These are phyloP conservation scores for Ambrosia artemisiifolia DNA, from an alignment of 129 eudicot genomes.

Conservation along the genomic window DNA sequence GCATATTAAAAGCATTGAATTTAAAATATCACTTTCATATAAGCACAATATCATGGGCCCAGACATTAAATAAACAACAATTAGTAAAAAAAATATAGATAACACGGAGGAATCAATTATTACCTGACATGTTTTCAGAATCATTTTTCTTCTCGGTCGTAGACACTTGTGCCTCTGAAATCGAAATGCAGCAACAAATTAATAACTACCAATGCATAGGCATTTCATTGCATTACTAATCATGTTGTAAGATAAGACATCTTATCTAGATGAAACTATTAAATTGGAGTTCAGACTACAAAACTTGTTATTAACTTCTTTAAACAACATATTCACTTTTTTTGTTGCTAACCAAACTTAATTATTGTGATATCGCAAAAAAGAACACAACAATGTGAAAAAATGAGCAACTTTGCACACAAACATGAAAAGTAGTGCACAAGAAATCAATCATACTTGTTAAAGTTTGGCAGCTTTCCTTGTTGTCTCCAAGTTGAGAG, in stretches of 20 bases:
- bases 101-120: constrained; percentile 7
- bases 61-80: neutral
- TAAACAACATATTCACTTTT: neutral
- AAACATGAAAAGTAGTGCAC: constrained; percentile 5
- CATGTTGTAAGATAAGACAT: neutral
- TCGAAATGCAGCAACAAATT: constrained; percentile 10
- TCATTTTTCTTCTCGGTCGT: constrained; percentile 10
- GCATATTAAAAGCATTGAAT: neutral
- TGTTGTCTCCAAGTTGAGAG: constrained; percentile 3
- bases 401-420: neutral
- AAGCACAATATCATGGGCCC: constrained; percentile 11
- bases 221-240: neutral
- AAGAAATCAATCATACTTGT: constrained; percentile 20
- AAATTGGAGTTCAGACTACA: neutral
- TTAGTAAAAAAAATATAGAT: neutral
- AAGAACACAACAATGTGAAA: neutral
- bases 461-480: constrained; percentile 16
- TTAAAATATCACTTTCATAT: constrained; percentile 4
- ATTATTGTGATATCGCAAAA: neutral
- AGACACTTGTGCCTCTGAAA: constrained; percentile 23
- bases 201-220: neutral
- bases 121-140: constrained; percentile 22
- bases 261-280: neutral
- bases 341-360: constrained; percentile 9
- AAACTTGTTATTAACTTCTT: neutral